Percentiles rank a stretch among this genome's conserved stretches.
These are phyloP conservation scores for Eruca vesicaria DNA, from an alignment of 441 rosid species.

Conservation along the genomic window DNA sequence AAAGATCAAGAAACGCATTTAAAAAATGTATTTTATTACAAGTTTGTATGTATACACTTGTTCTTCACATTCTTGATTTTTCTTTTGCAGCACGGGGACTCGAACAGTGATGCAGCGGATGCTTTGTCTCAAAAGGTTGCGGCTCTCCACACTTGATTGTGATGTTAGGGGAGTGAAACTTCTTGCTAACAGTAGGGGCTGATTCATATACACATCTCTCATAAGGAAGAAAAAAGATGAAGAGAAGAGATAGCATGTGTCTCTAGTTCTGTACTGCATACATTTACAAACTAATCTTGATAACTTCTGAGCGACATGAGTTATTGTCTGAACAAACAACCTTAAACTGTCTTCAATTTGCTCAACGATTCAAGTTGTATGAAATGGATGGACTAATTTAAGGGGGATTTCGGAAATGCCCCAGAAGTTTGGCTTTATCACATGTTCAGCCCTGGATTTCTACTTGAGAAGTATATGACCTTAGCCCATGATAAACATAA, in stretches of 20 bases:
- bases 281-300: slow-evolving; percentile 8
- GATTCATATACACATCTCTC: slow-evolving; percentile 17
- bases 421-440: background rate
- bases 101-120: slow-evolving; percentile 54
- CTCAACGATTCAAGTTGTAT: background rate
- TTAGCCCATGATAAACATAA: background rate
- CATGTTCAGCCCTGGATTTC: background rate
- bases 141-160: slow-evolving; percentile 40
- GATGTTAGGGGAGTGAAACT: slow-evolving; percentile 2
- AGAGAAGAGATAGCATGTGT: background rate
- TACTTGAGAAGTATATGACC: background rate
- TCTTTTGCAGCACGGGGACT: slow-evolving; percentile 41
- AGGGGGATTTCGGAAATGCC: background rate
- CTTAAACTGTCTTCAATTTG: slow-evolving; percentile 5
- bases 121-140: slow-evolving; percentile 58
- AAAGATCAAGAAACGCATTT: background rate
- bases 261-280: slow-evolving; percentile 4
- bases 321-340: slow-evolving; percentile 17
- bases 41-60: background rate
- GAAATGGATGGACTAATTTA: background rate
- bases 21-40: background rate
- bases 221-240: background rate
- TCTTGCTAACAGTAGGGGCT: slow-evolving; percentile 24
- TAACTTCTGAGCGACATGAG: slow-evolving; percentile 14
- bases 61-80: slow-evolving; percentile 12